Evolutionary conservation across 352 stramenopile genomes (phyloP), one percentile per base, ranked within the genome.

Genomic region (Albugo candida): DNA sequence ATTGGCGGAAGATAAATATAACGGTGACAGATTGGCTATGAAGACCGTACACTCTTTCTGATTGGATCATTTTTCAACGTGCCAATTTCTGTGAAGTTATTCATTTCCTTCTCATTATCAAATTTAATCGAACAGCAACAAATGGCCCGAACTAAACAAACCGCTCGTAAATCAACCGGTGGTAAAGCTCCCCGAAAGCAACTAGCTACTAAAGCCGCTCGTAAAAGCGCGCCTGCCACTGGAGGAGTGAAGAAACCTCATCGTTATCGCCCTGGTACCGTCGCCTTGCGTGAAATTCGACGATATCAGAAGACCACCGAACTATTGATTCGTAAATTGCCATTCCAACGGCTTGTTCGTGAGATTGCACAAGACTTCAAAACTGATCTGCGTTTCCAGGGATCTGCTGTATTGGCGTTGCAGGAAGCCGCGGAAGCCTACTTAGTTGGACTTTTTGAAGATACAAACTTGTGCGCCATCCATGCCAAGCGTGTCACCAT

Each of bases 61-160:
- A 70, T 70, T 70, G 61, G 59, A 36, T 31, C 24, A 8, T 31
- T 31, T 31, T 31, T 8, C 24, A 31, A 31, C 24, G 3, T 3
- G 8, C 24, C 24, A 10, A 31, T 10, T 31, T 14, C 13, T 13
- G 16, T 11, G 16, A 42, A 52, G 11, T 41, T 65, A 81, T 71
- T 80, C 60, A 44, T 81, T 69, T 78, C n/a, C 77, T 74, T 54
- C 63, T 67, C 45, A 48, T 51, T 47, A 61, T 43, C 65, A 5
- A 55, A 16, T 53, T 58, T 58, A 51, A 69, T 55, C n/a, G 31
- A 36, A 53, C 45, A 56, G 51, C 49, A 41, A 41, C 54, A 45
- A 53, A 94, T 97, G 84, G 89, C 92, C 60, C 83, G 89, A 81
- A 97, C 89, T 56, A 97, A 97, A 70, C 88, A 97, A 67, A 97